phyloP scores from a whole-genome alignment of 2,329 filamentous ascomycete genomes.

The Mycosphaerella arachidis region DNA sequence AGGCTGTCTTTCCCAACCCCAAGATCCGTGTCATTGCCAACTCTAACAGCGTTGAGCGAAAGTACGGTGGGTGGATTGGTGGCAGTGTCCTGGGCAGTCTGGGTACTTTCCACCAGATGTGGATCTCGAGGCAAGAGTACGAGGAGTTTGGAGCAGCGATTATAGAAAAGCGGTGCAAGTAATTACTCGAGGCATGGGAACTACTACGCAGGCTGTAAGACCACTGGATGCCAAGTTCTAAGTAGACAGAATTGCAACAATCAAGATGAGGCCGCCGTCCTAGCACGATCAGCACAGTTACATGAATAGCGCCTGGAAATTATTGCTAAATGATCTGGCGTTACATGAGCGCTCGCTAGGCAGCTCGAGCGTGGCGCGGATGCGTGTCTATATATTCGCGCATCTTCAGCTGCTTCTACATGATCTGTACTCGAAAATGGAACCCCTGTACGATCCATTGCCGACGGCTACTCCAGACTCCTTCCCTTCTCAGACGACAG shows the following conservation, averaged over 20 bases:
- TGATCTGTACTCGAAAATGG: too few species aligned
- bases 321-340: too few species aligned
- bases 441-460: too few species aligned
- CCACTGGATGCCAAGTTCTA: background rate
- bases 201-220: background rate
- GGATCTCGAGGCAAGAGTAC: conserved; percentile 96
- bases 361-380: too few species aligned
- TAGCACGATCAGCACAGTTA: too few species aligned
- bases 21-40: conserved; percentile 85
- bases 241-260: background rate
- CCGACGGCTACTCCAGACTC: too few species aligned
- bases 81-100: conserved; percentile 92
- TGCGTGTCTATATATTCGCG: too few species aligned
- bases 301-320: too few species aligned
- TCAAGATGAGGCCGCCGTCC: too few species aligned
- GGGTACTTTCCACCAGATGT: conserved; percentile 98
- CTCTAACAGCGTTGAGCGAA: conserved; percentile 78
- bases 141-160: conserved; percentile 88
- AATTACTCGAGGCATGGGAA: background rate
- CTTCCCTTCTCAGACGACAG: too few species aligned
- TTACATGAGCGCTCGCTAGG: too few species aligned
- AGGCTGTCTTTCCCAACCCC: conserved; percentile 74
- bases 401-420: too few species aligned
- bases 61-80: conserved; percentile 93
- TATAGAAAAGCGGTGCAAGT: conserved; percentile 96